Percentiles rank a stretch among this genome's conserved stretches.
Evolutionary conservation across 2,329 filamentous ascomycete species (phyloP).

Genomic region (Ceratocystis harringtonii): DNA sequence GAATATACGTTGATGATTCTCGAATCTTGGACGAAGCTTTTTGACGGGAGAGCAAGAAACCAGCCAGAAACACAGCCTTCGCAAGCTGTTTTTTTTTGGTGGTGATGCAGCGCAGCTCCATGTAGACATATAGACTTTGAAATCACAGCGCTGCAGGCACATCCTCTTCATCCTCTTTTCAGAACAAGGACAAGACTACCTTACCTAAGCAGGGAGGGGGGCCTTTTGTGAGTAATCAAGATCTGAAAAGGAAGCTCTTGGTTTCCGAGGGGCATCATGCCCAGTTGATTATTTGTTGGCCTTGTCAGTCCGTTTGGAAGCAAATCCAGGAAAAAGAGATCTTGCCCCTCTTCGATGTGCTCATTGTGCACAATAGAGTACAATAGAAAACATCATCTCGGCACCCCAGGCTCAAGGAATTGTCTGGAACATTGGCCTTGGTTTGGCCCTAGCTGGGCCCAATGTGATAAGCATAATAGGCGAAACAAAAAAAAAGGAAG

Average conservation of each 20-base stretch:
- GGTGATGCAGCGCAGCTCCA: background rate
- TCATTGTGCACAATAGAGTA: background rate
- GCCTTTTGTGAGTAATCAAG: too few species aligned
- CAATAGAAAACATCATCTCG: background rate
- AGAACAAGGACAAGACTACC: background rate
- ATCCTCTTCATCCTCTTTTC: background rate
- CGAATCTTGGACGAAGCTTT: too few species aligned
- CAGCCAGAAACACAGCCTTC: too few species aligned
- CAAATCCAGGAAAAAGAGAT: too few species aligned
- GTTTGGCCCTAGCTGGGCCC: background rate
- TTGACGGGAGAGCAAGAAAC: too few species aligned
- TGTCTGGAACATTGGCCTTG: background rate
- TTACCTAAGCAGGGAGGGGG: too few species aligned
- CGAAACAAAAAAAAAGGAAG: background rate
- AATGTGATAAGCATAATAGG: background rate
- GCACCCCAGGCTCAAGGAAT: background rate
- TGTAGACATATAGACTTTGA: too few species aligned
- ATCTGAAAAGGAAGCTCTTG: too few species aligned
- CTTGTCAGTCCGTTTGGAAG: too few species aligned
- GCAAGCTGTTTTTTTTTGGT: background rate
- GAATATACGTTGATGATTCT: background rate
- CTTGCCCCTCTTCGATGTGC: too few species aligned
- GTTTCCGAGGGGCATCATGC: too few species aligned
- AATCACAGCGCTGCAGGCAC: background rate
- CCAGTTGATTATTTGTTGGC: too few species aligned